These are phyloP conservation scores for Phylloboletellus chloephorus DNA, from an alignment of 1,284 basidiomycete genomes.

Conservation along the genomic window DNA sequence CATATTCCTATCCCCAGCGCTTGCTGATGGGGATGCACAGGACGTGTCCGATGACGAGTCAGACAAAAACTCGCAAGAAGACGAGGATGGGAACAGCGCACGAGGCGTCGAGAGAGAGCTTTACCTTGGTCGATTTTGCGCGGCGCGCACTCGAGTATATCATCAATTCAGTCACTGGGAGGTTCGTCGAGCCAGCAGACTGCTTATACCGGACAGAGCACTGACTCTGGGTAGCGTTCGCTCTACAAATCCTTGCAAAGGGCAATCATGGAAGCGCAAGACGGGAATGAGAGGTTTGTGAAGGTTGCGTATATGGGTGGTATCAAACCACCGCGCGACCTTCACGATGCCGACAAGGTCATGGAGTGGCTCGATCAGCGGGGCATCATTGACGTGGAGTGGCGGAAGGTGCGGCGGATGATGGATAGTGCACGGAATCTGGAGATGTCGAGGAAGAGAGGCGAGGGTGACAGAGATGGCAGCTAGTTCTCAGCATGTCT, in stretches of 20 bases:
- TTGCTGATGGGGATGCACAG: conserved; percentile 10
- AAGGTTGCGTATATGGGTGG: conserved; percentile 51
- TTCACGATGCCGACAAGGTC: conserved; percentile 65
- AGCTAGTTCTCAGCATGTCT: conserved; percentile 24
- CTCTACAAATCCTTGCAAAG: conserved; percentile 51
- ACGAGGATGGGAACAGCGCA: conserved; percentile 31
- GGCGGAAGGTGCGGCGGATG: conserved; percentile 61
- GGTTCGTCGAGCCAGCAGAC: conserved; percentile 41
- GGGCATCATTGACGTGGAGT: conserved; percentile 60
- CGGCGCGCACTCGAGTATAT: conserved; percentile 58
- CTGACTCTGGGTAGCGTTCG: conserved; percentile 41
- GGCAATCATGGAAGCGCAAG: conserved; percentile 47
- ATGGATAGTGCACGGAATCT: conserved; percentile 67
- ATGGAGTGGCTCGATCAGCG: conserved; percentile 79
- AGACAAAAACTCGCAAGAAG: conserved; percentile 8
- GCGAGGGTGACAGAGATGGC: conserved; percentile 26
- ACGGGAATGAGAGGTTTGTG: conserved; percentile 42
- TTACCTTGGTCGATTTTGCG: conserved; percentile 73
- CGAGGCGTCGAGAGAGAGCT: conserved; percentile 30
- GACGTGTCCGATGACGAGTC: conserved; percentile 20
- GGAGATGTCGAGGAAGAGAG: conserved; percentile 47
- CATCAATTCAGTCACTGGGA: conserved; percentile 84
- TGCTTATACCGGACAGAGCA: conserved; percentile 2
- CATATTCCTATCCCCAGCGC: neutral
- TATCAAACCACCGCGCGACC: conserved; percentile 54